Evolutionary conservation across 2,329 filamentous ascomycete genomes (phyloP).

Genomic region (Aspergillus flavus): DNA sequence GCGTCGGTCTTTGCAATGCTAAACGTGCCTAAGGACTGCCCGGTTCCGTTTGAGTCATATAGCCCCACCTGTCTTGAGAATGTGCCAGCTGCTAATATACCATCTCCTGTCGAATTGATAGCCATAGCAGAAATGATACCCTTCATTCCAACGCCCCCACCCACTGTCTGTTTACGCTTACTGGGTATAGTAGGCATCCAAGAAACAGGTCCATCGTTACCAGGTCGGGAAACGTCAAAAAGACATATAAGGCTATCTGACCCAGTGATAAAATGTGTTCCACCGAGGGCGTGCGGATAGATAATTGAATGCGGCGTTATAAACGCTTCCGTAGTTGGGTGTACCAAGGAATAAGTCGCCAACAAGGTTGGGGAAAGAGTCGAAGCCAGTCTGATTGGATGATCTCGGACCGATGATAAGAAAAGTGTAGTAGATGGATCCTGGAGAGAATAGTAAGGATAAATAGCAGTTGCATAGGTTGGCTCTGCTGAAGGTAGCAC

Average conservation of each 20-base stretch:
- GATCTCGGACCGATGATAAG: slow-evolving; percentile 55
- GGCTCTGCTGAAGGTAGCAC: slow-evolving; percentile 50
- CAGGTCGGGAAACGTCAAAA: slow-evolving; percentile 57
- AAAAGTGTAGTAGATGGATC: slow-evolving; percentile 53
- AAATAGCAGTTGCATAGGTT: slow-evolving; percentile 56
- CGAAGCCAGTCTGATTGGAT: slow-evolving; percentile 60
- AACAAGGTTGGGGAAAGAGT: slow-evolving; percentile 52
- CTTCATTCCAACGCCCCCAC: slow-evolving; percentile 55
- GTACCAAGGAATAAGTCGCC: slow-evolving; percentile 58
- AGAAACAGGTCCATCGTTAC: slow-evolving; percentile 49
- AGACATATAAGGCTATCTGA: slow-evolving; percentile 55
- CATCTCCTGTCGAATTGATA: slow-evolving; percentile 45
- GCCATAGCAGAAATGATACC: slow-evolving; percentile 58
- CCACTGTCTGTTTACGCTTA: slow-evolving; percentile 49
- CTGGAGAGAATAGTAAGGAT: slow-evolving; percentile 57
- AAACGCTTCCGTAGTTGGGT: slow-evolving; percentile 59
- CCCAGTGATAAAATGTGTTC: slow-evolving; percentile 61
- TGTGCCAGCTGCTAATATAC: slow-evolving; percentile 60
- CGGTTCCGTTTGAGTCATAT: slow-evolving; percentile 54
- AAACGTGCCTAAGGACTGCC: slow-evolving; percentile 56
- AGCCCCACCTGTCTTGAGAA: slow-evolving; percentile 59
- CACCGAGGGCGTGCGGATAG: slow-evolving; percentile 50
- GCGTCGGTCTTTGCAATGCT: slow-evolving; percentile 45
- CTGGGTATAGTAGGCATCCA: slow-evolving; percentile 53
- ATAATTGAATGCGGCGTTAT: slow-evolving; percentile 57